phyloP scores from a whole-genome alignment of 2,329 filamentous ascomycete species.

The Cladobotryum protrusum region DNA sequence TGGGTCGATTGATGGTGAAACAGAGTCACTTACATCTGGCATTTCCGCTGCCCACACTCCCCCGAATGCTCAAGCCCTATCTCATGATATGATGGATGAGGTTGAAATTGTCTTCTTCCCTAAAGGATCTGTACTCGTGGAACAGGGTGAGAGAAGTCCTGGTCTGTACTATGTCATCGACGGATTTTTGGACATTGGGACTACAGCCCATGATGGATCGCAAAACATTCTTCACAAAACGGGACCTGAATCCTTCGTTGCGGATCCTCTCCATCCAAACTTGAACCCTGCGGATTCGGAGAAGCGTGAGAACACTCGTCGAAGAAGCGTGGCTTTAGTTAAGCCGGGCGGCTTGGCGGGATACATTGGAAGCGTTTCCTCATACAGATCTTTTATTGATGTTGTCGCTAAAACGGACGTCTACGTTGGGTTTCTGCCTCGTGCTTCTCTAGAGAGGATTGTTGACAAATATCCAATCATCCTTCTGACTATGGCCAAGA shows the following conservation, averaged over 20 bases:
- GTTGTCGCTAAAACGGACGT: constrained; percentile 97
- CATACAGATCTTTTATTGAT: constrained; percentile 92
- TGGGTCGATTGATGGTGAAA: constrained; percentile 67
- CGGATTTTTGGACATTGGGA: constrained; percentile 89
- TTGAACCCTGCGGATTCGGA: neutral
- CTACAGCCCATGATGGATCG: constrained; percentile 44
- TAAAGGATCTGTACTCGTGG: constrained; percentile 86
- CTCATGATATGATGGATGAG: constrained; percentile 80
- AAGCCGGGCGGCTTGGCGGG: constrained; percentile 93
- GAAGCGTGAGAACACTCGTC: constrained; percentile 38
- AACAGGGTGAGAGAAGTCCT: constrained; percentile 94
- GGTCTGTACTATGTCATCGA: constrained; percentile 97
- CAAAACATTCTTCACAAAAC: constrained; percentile 29
- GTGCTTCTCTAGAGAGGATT: constrained; percentile 79
- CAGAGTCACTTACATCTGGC: constrained; percentile 74
- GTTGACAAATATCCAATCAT: constrained; percentile 90
- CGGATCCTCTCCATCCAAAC: neutral
- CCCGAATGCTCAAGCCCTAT: constrained; percentile 59
- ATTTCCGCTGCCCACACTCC: constrained; percentile 55
- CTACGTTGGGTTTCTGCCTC: constrained; percentile 90
- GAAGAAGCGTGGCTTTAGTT: constrained; percentile 77
- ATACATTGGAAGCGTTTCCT: constrained; percentile 90
- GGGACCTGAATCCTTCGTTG: constrained; percentile 17
- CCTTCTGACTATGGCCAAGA: constrained; percentile 90
- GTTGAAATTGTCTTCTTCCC: constrained; percentile 97